A percentile compares a stretch with the other conserved stretches of the same genome.
phyloP scores from a whole-genome alignment of 495 filamentous ascomycete species.

The Annulohypoxylon bovei region DNA sequence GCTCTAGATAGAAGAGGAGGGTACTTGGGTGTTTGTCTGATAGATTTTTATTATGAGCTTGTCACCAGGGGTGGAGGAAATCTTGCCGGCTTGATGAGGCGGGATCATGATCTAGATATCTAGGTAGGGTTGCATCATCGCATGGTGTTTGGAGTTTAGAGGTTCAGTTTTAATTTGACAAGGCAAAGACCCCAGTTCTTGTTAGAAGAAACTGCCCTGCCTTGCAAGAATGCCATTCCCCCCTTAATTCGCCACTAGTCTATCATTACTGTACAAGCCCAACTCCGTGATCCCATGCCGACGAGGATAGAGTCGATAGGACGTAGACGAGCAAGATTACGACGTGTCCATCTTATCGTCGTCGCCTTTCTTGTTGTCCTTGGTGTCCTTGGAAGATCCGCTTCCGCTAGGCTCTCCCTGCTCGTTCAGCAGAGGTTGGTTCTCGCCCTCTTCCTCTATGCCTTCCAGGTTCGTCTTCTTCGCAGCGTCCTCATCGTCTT shows the following conservation, averaged over 20 bases:
- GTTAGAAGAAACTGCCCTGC: slow-evolving; percentile 14
- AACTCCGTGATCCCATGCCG: slow-evolving; percentile 36
- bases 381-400: slow-evolving; percentile 55
- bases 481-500: slow-evolving; percentile 72
- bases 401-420: slow-evolving; percentile 75
- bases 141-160: slow-evolving; percentile 45
- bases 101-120: slow-evolving; percentile 8
- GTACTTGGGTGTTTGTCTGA: not conserved
- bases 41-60: slow-evolving; percentile 4
- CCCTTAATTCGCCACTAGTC: slow-evolving; percentile 20
- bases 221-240: slow-evolving; percentile 19
- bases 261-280: slow-evolving; percentile 46
- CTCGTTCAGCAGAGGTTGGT: slow-evolving; percentile 70
- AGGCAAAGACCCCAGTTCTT: slow-evolving; percentile 8
- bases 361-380: slow-evolving; percentile 73
- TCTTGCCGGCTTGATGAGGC: slow-evolving; percentile 3
- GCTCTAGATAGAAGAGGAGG: slow-evolving; percentile 46
- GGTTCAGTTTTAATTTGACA: slow-evolving; percentile 1
- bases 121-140: slow-evolving; percentile 33
- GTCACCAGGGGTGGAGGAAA: slow-evolving; percentile 1
- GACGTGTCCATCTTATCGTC: slow-evolving; percentile 91
- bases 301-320: slow-evolving; percentile 10
- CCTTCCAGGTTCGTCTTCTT: slow-evolving; percentile 79
- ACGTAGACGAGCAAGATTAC: slow-evolving; percentile 47
- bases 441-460: slow-evolving; percentile 84